Evolutionary conservation across 1,284 basidiomycete genomes (phyloP), one percentile per base, ranked within the genome.

Genomic region (Cystobasidium sp.): DNA sequence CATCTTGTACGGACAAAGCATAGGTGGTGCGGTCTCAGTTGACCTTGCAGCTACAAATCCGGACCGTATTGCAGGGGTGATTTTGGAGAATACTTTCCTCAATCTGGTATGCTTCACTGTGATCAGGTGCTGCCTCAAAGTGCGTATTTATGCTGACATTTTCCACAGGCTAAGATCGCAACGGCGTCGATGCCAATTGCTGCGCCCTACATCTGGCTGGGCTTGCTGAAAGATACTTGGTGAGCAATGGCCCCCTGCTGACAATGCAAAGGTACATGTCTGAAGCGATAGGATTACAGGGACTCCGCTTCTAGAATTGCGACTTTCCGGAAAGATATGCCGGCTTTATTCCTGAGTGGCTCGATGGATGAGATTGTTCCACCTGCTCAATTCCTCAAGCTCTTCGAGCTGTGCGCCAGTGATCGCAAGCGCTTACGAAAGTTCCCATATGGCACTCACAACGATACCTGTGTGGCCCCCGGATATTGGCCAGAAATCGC

Each of bases 21-120:
- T 99, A 41, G 96, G 96, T 16, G 95, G 95, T n/a, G 95, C 95
- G 0, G 94, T 98, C 1, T 87, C 91, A 14, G 91, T 97, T 66
- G 90, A 95, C 81, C 88, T 97, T 5, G 92, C 92, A 0, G 90
- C 89, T 71, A 87, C 88, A 49, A 95, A 95, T 80, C 88, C 91
- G 0, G 83, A 86, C 39, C 87, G 88, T 78, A 76, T 77, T 46
- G 66, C 47, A 18, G 76, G 69, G 9, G 41, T 77, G 12, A 67
- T 75, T 2, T 46, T 76, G 20, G 76, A 76, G 47, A 77, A 77
- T 46, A 77, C 75, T 10, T 77, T 77, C 64, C 58, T 77, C 16
- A 74, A 61, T 14, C 41, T 77, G 18, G 75, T 68, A 49, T 39
- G 66, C 37, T 49, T n/a, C 14, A 62, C 16, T 20, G 7, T 20